phyloP scores from a whole-genome alignment of 768 basidiomycete genomes.

The Collybiopsis confluens region DNA sequence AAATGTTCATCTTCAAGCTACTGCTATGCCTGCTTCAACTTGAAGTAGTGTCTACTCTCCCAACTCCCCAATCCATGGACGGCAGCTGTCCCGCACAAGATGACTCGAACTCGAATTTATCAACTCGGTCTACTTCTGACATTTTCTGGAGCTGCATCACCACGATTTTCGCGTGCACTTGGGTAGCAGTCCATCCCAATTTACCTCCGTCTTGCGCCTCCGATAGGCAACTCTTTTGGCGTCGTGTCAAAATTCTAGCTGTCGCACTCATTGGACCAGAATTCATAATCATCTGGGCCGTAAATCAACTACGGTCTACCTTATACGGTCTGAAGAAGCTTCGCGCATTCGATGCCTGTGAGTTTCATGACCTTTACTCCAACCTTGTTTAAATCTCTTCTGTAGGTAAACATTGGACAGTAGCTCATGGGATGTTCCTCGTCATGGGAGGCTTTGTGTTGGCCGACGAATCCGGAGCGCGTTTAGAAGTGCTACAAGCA shows the following conservation, averaged over 20 bases:
- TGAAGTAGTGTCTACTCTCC: too few species aligned
- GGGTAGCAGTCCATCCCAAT: slow-evolving; percentile 9
- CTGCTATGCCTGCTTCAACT: too few species aligned
- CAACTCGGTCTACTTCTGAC: background rate
- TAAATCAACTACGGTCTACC: slow-evolving; percentile 6
- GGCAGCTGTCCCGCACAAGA: too few species aligned
- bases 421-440: slow-evolving; percentile 8
- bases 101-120: too few species aligned
- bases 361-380: background rate
- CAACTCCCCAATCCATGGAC: too few species aligned
- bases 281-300: slow-evolving; percentile 10
- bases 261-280: slow-evolving; percentile 9
- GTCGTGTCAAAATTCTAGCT: background rate
- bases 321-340: background rate
- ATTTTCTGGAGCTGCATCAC: slow-evolving; percentile 8
- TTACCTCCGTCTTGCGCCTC: background rate
- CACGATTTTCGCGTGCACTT: background rate
- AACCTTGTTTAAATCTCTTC: too few species aligned
- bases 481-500: background rate
- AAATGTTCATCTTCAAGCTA: too few species aligned
- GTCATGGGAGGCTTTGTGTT: slow-evolving; percentile 15
- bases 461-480: background rate
- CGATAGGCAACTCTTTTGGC: background rate
- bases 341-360: background rate
- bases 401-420: background rate